These are phyloP conservation scores for Silene uniflora DNA, from an alignment of 148 eudicot genomes.

Conservation along the genomic window DNA sequence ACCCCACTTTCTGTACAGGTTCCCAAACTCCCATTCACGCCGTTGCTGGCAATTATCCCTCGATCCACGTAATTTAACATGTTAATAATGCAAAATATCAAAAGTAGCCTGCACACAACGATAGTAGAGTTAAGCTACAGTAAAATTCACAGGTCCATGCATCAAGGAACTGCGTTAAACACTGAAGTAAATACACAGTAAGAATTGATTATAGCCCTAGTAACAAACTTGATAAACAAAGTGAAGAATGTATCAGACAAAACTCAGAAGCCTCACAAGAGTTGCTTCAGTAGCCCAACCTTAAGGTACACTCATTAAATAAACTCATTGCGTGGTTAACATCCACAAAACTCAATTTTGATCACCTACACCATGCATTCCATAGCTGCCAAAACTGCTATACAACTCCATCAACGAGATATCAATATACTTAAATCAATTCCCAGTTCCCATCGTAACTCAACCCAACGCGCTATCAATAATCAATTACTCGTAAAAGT, in stretches of 20 bases:
- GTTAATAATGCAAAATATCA: slow-evolving; percentile 39
- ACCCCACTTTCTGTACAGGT: slow-evolving; percentile 35
- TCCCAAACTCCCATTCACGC: slow-evolving; percentile 37
- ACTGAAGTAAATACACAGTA: neutral
- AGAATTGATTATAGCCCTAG: neutral
- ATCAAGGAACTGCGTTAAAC: neutral
- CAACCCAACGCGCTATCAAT: neutral
- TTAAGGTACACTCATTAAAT: neutral
- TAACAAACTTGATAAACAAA: neutral
- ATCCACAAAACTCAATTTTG: neutral
- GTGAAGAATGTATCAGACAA: neutral
- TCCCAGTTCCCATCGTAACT: no score
- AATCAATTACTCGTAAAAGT: neutral
- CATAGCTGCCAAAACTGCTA: neutral
- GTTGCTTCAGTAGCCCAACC: neutral
- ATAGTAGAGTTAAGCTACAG: neutral
- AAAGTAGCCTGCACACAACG: slow-evolving; percentile 30
- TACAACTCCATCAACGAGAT: neutral
- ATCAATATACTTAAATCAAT: neutral
- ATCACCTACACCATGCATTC: no score
- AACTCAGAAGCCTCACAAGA: neutral
- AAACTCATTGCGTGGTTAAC: neutral
- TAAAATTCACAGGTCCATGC: neutral
- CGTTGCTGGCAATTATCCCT: slow-evolving; percentile 44
- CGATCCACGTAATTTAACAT: slow-evolving; percentile 40